Base-by-base conservation (phyloP, 2,329 filamentous ascomycete species). In the Penicillium palitans region DNA sequence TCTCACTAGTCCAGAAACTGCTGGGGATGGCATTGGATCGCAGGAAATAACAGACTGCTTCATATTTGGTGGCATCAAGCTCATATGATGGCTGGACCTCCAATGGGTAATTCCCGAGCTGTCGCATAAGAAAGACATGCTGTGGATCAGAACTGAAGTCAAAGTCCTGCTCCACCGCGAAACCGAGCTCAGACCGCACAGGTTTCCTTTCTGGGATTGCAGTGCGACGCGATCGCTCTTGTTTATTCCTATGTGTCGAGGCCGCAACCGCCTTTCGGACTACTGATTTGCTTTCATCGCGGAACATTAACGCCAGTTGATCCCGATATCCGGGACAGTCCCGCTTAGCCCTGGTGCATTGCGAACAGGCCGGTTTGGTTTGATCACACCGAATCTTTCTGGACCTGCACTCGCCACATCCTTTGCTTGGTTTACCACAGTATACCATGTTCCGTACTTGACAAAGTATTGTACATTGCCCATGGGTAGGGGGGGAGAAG, bases 301-400 rank as follows among this genome's bases (percentile, higher is more conserved):
- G 83, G 69, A 88, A 88, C 81, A 88, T 83, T 57, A 88, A 76
- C 33, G 84, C 85, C 35, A 87, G 74, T 70, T 86, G 83, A 62
- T 88, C 85, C 63, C 86, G 80, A 66, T 88, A 88, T 7, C 86
- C 86, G 21, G 85, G 84, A 64, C 86, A 88, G 66, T 77, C 80
- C 71, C 85, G 84, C 66, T 81, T 80, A 46, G 84, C 80, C 41
- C 84, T 83, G 45, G 82, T 75, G 68, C 86, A 88, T 77, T 88
- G 85, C 25, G 84, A 84, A 67, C 86, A 88, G 66, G 83, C 79
- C 6, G 86, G 85, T 41, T 77, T 78, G 47, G 80, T 78, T 68
- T 84, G 85, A 71, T 88, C 85, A 73, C 86, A 88, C 29, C 72
- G 78, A 40, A 79, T 78, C 65, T 79, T 77, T 55, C 75, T 72